Percentiles rank a stretch among this genome's conserved stretches.
Conservation (phyloP, 495 filamentous ascomycete species). For the Hypoxylon lenormandii region DNA sequence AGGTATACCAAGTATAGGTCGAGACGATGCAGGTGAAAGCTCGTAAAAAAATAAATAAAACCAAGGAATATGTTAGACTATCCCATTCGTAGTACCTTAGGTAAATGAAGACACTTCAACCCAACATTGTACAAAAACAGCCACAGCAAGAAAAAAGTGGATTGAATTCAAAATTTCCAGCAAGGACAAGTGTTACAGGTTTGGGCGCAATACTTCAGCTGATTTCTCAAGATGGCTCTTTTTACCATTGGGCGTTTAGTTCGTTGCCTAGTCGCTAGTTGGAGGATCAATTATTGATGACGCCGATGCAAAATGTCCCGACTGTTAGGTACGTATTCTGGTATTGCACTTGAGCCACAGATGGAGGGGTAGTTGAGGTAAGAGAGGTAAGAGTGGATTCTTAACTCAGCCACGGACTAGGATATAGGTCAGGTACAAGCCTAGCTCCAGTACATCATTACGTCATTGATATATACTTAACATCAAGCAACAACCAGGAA, state of each 20-base stretch:
- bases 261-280: constrained; percentile 15
- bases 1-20: background rate
- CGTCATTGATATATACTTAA: background rate
- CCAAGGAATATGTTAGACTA: background rate
- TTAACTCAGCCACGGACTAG: background rate
- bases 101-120: background rate
- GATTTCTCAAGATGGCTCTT: background rate
- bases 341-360: constrained; percentile 25
- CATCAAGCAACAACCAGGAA: constrained; percentile 22
- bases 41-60: background rate
- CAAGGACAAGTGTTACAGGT: constrained; percentile 11
- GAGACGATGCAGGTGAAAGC: constrained; percentile 6
- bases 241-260: constrained; percentile 12
- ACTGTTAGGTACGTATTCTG: too few species aligned
- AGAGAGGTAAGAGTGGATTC: background rate
- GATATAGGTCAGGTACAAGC: constrained; percentile 1
- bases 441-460: constrained; percentile 25
- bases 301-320: constrained; percentile 6
- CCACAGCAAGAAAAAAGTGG: constrained; percentile 16
- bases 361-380: constrained; percentile 28
- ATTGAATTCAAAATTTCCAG: constrained; percentile 14
- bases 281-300: constrained; percentile 30
- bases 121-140: background rate
- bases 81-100: background rate
- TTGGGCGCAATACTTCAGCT: background rate